Percentiles rank a stretch among this genome's conserved stretches.
These are phyloP conservation scores for Phytopythium aichiense DNA, from an alignment of 352 stramenopile genomes.

Conservation along the genomic window DNA sequence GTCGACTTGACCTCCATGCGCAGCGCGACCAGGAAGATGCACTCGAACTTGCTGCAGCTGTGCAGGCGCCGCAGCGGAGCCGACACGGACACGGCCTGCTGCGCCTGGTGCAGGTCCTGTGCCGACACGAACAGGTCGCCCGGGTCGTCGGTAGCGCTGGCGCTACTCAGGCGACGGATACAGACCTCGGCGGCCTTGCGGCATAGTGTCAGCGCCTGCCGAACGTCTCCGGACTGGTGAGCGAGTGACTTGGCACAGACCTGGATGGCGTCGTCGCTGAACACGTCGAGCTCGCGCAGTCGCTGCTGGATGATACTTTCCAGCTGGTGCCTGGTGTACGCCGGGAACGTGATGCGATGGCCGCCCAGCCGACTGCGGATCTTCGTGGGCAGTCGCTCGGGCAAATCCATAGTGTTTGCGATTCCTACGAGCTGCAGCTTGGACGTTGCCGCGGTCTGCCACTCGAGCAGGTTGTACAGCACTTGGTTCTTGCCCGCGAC, in stretches of 20 bases:
- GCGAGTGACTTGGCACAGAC: conserved; percentile 62
- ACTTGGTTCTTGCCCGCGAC: conserved; percentile 67
- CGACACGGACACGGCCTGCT: conserved; percentile 48
- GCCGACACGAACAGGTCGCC: conserved; percentile 34
- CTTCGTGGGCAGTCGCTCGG: conserved; percentile 64
- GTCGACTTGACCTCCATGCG: conserved; percentile 52
- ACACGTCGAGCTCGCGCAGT: conserved; percentile 49
- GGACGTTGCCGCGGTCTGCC: conserved; percentile 46
- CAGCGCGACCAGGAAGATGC: conserved; percentile 62
- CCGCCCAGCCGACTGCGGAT: conserved; percentile 59
- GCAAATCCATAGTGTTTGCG: conserved; percentile 79
- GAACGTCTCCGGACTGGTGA: conserved; percentile 64
- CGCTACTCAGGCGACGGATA: conserved; percentile 29
- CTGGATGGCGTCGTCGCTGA: conserved; percentile 57
- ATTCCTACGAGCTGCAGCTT: conserved; percentile 75
- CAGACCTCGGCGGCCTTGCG: conserved; percentile 56
- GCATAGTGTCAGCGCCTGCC: conserved; percentile 61
- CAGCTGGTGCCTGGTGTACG: conserved; percentile 60
- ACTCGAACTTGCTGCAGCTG: conserved; percentile 69
- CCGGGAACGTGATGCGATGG: conserved; percentile 65
- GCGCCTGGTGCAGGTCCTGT: conserved; percentile 50
- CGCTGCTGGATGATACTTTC: conserved; percentile 65
- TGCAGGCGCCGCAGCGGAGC: conserved; percentile 47
- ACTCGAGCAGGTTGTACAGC: conserved; percentile 80
- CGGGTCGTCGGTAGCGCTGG: neutral